phyloP scores from a whole-genome alignment of 345 rosid genomes.

The Citrus unshiu region DNA sequence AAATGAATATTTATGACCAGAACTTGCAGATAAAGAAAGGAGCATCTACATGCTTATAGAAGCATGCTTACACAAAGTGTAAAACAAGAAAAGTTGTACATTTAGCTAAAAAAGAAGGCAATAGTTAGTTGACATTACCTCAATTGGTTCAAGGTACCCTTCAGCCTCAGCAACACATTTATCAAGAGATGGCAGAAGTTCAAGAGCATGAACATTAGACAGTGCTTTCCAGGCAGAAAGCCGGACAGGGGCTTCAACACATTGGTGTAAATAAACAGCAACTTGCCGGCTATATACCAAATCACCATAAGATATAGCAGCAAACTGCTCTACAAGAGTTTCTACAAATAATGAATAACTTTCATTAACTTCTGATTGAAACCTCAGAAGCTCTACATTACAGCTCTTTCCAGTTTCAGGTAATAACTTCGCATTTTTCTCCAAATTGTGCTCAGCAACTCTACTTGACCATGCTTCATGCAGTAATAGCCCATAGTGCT shows the following conservation, averaged over 20 bases:
- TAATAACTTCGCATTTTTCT: conserved; percentile 3
- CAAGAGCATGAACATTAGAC: conserved; percentile 64
- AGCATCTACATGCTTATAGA: neutral
- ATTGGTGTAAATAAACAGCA: conserved; percentile 61
- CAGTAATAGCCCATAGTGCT: conserved; percentile 59
- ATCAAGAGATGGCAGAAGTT: conserved; percentile 73
- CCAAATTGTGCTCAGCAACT: conserved; percentile 1
- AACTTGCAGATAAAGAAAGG: neutral
- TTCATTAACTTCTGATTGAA: conserved; percentile 66
- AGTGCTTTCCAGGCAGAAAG: conserved; percentile 73
- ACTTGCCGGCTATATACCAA: conserved; percentile 70
- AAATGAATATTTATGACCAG: neutral
- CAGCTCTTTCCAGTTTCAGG: conserved; percentile 19
- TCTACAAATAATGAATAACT: conserved; percentile 73
- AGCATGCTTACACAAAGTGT: neutral
- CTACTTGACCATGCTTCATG: conserved; percentile 37
- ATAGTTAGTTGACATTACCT: conserved; percentile 41
- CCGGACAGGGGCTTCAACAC: conserved; percentile 59
- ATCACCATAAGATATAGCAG: conserved; percentile 81
- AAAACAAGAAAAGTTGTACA: neutral
- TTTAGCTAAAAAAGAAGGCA: neutral
- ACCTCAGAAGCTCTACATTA: conserved; percentile 44
- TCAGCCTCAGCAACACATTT: conserved; percentile 60
- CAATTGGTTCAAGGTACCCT: conserved; percentile 79
- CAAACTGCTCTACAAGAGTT: conserved; percentile 74